A percentile compares a stretch with the other conserved stretches of the same genome.
These are phyloP conservation scores for Yarrowia sp. DNA, from an alignment of 805 yeast species.

Conservation along the genomic window DNA sequence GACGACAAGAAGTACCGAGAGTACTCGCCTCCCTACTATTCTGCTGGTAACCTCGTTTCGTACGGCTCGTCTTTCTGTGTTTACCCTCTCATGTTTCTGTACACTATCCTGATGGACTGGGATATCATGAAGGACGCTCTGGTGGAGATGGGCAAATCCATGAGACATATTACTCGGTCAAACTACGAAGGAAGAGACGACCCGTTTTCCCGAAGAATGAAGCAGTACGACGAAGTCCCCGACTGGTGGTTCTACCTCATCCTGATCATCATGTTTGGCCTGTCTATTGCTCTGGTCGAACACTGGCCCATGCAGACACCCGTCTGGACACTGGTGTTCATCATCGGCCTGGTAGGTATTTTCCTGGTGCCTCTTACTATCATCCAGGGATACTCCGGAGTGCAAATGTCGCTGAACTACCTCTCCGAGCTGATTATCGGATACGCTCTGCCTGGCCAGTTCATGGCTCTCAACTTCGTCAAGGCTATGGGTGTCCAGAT, in stretches of 20 bases:
- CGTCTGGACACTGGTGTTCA: conserved; percentile 58
- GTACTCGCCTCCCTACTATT: conserved; percentile 65
- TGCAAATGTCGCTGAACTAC: conserved; percentile 55
- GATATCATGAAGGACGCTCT: conserved; percentile 31
- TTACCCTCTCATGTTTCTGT: conserved; percentile 46
- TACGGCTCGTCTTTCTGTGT: conserved; percentile 56
- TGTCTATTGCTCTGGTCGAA: conserved; percentile 37
- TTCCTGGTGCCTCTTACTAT: conserved; percentile 60
- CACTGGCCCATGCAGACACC: conserved; percentile 52
- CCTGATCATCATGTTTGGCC: conserved; percentile 44
- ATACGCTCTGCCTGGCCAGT: conserved; percentile 60
- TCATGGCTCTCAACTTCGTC: conserved; percentile 60
- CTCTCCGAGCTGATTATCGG: conserved; percentile 64
- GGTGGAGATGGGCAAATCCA: neutral
- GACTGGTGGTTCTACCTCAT: conserved; percentile 65
- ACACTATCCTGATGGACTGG: conserved; percentile 27
- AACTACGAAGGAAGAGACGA: conserved; percentile 29
- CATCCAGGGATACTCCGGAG: conserved; percentile 58
- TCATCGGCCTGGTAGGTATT: conserved; percentile 50
- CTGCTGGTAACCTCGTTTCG: conserved; percentile 46
- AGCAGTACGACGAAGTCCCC: conserved; percentile 63
- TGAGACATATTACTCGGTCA: neutral
- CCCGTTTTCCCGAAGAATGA: conserved; percentile 43
- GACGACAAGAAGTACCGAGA: conserved; percentile 48
- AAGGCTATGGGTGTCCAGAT: conserved; percentile 61